Conservation (phyloP, 495 filamentous ascomycete species). For the Penicillium psychrofluorescens region DNA sequence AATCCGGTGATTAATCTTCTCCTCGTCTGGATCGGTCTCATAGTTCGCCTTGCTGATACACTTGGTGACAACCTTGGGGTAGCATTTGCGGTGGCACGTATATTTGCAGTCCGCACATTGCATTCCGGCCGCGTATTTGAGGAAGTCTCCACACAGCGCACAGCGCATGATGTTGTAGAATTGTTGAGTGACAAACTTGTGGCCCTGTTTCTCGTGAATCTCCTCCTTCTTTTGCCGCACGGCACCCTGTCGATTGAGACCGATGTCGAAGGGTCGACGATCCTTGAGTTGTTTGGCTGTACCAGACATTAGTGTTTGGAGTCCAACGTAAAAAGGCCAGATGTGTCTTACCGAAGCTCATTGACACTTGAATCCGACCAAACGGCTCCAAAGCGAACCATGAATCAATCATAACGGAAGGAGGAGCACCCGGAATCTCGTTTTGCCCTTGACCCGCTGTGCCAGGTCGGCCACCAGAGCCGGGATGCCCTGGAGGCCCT, state of each 20-base stretch:
- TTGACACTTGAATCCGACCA: constrained; percentile 76
- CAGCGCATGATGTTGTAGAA: constrained; percentile 99
- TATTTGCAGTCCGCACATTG: constrained; percentile 99
- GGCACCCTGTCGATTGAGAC: constrained; percentile 89
- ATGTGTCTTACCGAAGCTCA: constrained; percentile 69
- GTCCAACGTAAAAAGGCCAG: neutral
- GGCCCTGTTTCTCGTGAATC: constrained; percentile 94
- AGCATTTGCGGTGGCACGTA: constrained; percentile 96
- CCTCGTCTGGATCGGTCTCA: constrained; percentile 95
- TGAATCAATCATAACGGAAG: constrained; percentile 69
- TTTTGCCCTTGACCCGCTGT: constrained; percentile 14
- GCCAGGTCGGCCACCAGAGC: constrained; percentile 14
- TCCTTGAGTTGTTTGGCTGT: constrained; percentile 62
- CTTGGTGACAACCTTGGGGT: constrained; percentile 95
- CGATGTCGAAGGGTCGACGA: constrained; percentile 70
- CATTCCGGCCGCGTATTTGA: constrained; percentile 98
- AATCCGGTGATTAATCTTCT: constrained; percentile 98
- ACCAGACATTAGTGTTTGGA: constrained; percentile 25
- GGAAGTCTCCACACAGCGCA: constrained; percentile 93
- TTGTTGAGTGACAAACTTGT: constrained; percentile 96
- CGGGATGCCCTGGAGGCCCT: constrained; percentile 3
- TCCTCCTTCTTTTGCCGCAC: constrained; percentile 96
- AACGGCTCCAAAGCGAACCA: constrained; percentile 97
- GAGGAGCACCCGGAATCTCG: constrained; percentile 25
- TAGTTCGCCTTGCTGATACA: constrained; percentile 99